Evolutionary conservation across 768 basidiomycete species (phyloP), one percentile per base, ranked within the genome.

Genomic region (Boletus sp.): DNA sequence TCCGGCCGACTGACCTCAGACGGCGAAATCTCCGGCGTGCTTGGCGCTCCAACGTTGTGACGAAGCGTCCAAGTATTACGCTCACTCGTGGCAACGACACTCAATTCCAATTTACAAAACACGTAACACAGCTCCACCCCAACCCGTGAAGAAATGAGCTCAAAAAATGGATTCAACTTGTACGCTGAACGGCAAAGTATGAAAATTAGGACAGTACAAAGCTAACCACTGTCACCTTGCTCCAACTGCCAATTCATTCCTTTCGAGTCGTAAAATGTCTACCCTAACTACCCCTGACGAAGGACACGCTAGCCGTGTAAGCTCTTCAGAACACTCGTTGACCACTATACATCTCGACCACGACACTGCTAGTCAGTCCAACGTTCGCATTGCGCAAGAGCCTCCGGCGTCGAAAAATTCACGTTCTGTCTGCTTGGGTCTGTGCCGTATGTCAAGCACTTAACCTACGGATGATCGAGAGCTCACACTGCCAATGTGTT

Each of bases 51-150:
- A 24, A 24, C 24, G 24, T 24, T 24, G 24, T 24, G 24, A 3
- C 24, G 24, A 24, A 24, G 24, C 24, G 24, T 24, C 24, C 24
- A 24, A 24, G 24, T 24, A 24, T 24, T 24, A 24, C 30, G 44
- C n/a, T 51, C 57, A 11, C 33, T 45, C 40, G 11, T 28, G 4
- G 11, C 11, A 15, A 39, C 10, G 17, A 37, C 55, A 45, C 56
- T 28, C 18, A 10, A n/a, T 58, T 40, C 32, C 45, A 37, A 28
- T 52, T 10, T 28, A 28, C 18, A 2, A 20, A 37, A 46, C 42
- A 58, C 58, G 64, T 66, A 24, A 24, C 24, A 24, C 24, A 63
- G 58, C 64, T 52, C 64, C 58, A 57, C 64, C 45, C n/a, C 36
- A 35, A 7, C 12, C 52, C 45, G 47, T 24, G 18, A 20, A 52